Base-by-base conservation (phyloP, 768 basidiomycete species). In the Podaxis sp. region DNA sequence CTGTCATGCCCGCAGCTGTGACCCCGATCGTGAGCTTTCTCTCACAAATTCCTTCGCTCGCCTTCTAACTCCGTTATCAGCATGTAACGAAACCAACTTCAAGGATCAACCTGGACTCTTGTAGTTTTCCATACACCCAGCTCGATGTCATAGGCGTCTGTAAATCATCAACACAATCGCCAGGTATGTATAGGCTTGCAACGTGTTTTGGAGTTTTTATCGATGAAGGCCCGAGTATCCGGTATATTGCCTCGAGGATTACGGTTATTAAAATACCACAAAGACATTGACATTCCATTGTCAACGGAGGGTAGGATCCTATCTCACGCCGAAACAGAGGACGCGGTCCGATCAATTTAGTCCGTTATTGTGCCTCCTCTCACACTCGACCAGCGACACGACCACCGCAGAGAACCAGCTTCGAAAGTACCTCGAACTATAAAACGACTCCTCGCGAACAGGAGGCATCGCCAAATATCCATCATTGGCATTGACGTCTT, bases 61-160 rank as follows among this genome's bases (percentile, higher is more conserved):
- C 15, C 61, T 62, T 62, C 61, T 62, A 62, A 52, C 61, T 56
- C 61, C 61, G 61, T 56, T 55, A 60, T 52, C 51, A 52, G 49
- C 59, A 51, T 4, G 49, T 51, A 19, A 51, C 49, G 19, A 51
- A 51, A 51, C 49, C 26, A 22, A 24, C 12, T 17, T 19, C 17
- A 17, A 17, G 44, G 26, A 22, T 51, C 26, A 24, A 24, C 49
- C 24, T 12, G 22, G 24, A 28, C 19, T 28, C 49, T 15, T 33
- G 8, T 33, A 33, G 28, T 6, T 30, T 33, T 33, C 33, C 33
- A 33, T 9, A 33, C 33, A 2, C 33, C 8, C 33, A 33, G 33
- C 2, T 9, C 33, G 33, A 33, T 33, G 33, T 33, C 33, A 9
- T 33, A 33, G 42, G 42, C 15, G 12, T 44, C 15, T 5, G 5